Base-by-base conservation (phyloP, 306 rosid genomes). In the Parietaria judaica region DNA sequence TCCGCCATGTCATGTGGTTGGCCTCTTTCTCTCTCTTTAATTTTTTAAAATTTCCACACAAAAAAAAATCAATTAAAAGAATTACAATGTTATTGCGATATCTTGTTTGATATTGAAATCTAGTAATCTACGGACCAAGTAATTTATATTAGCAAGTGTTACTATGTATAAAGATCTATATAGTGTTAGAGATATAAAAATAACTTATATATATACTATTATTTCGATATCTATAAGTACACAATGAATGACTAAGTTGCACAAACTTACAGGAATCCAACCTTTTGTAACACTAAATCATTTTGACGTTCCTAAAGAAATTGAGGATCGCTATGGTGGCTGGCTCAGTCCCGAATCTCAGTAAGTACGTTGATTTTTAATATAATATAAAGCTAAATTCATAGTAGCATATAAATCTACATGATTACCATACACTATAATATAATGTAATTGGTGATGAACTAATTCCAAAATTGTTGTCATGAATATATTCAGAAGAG, bases 401-500 rank as follows among this genome's bases (percentile, higher is more conserved):
- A 23, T 23, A 23, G 31, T 23, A 23, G 31, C 51, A 44, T 11
- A 16, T 41, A n/a, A 14, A 13, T 8, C 13, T 23, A 7, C 8
- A 36, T 5, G 12, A 3, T 36, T 44, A 34, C 58, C 1, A 14
- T 54, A 1, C 3, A 8, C 23, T 6, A 5, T 16, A 14, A 6
- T 17, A 5, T 16, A 0, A 7, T 16, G 9, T 34, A 23, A 4
- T 6, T 14, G 8, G 16, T 5, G 31, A 53, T n/a, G 17, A 10
- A 31, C 57, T n/a, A 12, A 6, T 7, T 49, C 53, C 9, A 49
- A 11, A 49, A n/a, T 49, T 49, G 12, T 61, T 9, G 2, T 7
- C 5, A 44, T 45, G 43, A 11, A 61, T 43, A 58, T 46, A 11
- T 11, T 6, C 54, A 84, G 84, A 68, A 60, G 75, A 59, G 90